Conservation (phyloP, 495 filamentous ascomycete species). For the Jackrogersella minutella region DNA sequence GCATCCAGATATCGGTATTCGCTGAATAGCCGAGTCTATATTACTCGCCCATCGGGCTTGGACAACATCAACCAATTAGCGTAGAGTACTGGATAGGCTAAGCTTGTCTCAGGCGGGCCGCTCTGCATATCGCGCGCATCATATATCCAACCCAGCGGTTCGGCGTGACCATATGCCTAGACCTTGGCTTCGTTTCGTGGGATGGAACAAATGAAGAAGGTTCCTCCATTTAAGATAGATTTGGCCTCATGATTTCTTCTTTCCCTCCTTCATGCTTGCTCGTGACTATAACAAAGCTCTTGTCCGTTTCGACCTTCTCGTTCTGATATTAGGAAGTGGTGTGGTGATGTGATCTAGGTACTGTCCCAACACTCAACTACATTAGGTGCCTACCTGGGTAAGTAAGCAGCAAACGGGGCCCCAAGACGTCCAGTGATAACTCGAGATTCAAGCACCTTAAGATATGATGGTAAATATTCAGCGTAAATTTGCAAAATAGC, state of each 20-base stretch:
- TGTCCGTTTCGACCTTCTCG: not conserved
- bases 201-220: slow-evolving; percentile 23
- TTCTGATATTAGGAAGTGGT: not conserved
- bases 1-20: not conserved
- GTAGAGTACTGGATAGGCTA: not conserved
- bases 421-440: not conserved
- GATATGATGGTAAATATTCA: not conserved
- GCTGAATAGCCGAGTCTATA: slow-evolving; percentile 2
- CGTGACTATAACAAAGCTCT: not conserved
- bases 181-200: slow-evolving; percentile 18
- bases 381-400: too few species aligned
- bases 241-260: slow-evolving; percentile 18
- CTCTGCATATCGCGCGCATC: slow-evolving; percentile 35
- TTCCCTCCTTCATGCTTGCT: slow-evolving; percentile 1
- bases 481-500: slow-evolving; percentile 8
- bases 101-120: slow-evolving; percentile 23
- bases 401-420: not conserved
- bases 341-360: not conserved
- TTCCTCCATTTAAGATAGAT: slow-evolving; percentile 19
- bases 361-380: slow-evolving; percentile 2
- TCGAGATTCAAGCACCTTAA: not conserved
- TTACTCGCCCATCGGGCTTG: slow-evolving; percentile 16
- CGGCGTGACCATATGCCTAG: slow-evolving; percentile 12
- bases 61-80: slow-evolving; percentile 12
- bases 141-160: slow-evolving; percentile 35